These are phyloP conservation scores for Pythium periplocum DNA, from an alignment of 352 stramenopile genomes.

Conservation along the genomic window DNA sequence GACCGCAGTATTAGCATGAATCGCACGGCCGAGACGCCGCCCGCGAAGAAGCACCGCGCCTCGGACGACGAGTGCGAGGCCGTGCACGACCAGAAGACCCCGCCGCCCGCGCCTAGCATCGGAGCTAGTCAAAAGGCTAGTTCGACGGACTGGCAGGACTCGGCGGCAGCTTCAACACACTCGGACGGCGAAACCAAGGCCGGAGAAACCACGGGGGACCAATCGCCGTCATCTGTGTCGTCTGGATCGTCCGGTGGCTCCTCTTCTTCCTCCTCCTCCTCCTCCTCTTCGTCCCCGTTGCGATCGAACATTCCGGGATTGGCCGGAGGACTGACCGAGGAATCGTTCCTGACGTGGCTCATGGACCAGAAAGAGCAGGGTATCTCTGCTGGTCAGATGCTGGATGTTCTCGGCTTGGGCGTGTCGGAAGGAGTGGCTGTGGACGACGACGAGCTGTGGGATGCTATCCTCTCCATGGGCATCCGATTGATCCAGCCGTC, in stretches of 20 bases:
- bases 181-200: conserved; percentile 1
- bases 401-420: conserved; percentile 70
- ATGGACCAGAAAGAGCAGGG: conserved; percentile 69
- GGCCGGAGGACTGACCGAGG: conserved; percentile 49
- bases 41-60: conserved; percentile 73
- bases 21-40: conserved; percentile 34
- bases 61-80: conserved; percentile 71
- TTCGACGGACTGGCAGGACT: conserved; percentile 3
- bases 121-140: conserved; percentile 6
- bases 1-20: conserved; percentile 75
- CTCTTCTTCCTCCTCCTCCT: conserved; percentile 10
- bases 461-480: conserved; percentile 83
- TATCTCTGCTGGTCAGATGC: conserved; percentile 57
- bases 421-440: conserved; percentile 73
- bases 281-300: background rate
- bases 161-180: conserved; percentile 4
- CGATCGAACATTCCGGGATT: background rate
- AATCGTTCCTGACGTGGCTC: conserved; percentile 79
- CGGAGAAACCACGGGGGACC: background rate
- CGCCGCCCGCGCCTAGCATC: background rate
- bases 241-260: background rate
- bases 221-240: background rate
- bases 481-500: conserved; percentile 71
- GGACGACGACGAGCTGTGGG: conserved; percentile 80
- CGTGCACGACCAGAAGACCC: background rate